Percentiles rank a stretch among this genome's conserved stretches.
Conservation (phyloP, 768 basidiomycete species). For the Gymnopilus dilepis region DNA sequence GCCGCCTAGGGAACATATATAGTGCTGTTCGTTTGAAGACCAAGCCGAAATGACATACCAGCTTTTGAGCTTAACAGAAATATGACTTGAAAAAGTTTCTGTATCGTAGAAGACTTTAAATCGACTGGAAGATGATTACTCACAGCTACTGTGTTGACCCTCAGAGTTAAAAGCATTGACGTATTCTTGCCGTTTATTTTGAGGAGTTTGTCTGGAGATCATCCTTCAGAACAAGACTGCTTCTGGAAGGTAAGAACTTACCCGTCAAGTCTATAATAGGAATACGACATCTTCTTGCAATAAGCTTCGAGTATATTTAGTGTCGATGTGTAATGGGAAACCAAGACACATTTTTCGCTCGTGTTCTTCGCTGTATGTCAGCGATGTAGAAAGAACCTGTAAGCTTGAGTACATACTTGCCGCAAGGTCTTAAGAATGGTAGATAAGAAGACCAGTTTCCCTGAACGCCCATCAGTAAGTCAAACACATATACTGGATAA, state of each 20-base stretch:
- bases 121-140: constrained; percentile 27
- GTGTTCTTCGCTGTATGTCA: constrained; percentile 52
- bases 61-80: constrained; percentile 96
- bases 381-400: neutral
- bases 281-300: constrained; percentile 78
- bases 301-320: constrained; percentile 90
- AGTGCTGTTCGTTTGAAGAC: neutral
- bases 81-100: constrained; percentile 55
- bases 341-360: constrained; percentile 93
- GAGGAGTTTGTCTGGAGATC: constrained; percentile 67
- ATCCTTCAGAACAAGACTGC: neutral
- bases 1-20: constrained; percentile 57
- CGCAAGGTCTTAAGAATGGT: constrained; percentile 65
- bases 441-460: constrained; percentile 74
- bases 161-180: constrained; percentile 90
- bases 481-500: neutral
- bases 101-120: neutral
- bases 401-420: constrained; percentile 45
- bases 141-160: constrained; percentile 73
- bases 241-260: constrained; percentile 32
- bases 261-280: constrained; percentile 90
- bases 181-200: constrained; percentile 79
- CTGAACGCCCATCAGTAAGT: constrained; percentile 41
- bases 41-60: constrained; percentile 35
- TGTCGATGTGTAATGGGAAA: constrained; percentile 96